Evolutionary conservation across 106 monocot genomes (phyloP), one percentile per base, ranked within the genome.

Genomic region (Dioscorea dumetorum): DNA sequence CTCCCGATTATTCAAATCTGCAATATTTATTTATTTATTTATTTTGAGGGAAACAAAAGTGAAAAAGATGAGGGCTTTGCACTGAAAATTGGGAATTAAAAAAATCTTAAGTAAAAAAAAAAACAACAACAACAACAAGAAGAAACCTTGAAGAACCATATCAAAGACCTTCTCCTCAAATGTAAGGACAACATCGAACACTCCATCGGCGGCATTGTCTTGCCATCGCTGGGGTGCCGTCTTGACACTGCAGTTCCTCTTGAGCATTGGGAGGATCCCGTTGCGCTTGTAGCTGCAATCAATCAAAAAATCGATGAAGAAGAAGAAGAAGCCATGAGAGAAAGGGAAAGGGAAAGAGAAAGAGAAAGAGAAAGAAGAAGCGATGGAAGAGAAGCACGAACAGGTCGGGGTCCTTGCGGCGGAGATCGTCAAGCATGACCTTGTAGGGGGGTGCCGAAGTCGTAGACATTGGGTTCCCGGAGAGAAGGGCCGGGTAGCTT

Each of bases 91-190:
- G 33, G 12, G 41, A 18, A 61, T 61, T 5, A 0, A 23, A 14
- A 34, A n/a, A 22, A 61, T 28, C 28, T 28, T 1, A 31, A 32
- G 14, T 15, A 32, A 32, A 31, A 5, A n/a, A n/a, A n/a, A n/a
- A n/a, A n/a, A n/a, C n/a, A n/a, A n/a, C n/a, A n/a, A n/a, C n/a
- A n/a, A n/a, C n/a, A n/a, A n/a, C n/a, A n/a, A n/a, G 2, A 9
- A 65, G 16, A 17, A 18, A 92, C 97, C 92, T 80, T 97, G 87
- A 24, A 99, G 70, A 20, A 92, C 84, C 69, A 82, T 60, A 70
- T 99, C 92, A 24, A 99, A 99, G 54, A 99, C 97, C 79, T 83
- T 86, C 80, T 99, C 92, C 70, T 99, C 97, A 62, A 99, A 99
- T 24, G 86, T 79, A 58, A 99, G 41, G 35, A 89, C 84, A 56